phyloP scores from a whole-genome alignment of 108 stramenopile genomes.

The Skeletonema menzelii region DNA sequence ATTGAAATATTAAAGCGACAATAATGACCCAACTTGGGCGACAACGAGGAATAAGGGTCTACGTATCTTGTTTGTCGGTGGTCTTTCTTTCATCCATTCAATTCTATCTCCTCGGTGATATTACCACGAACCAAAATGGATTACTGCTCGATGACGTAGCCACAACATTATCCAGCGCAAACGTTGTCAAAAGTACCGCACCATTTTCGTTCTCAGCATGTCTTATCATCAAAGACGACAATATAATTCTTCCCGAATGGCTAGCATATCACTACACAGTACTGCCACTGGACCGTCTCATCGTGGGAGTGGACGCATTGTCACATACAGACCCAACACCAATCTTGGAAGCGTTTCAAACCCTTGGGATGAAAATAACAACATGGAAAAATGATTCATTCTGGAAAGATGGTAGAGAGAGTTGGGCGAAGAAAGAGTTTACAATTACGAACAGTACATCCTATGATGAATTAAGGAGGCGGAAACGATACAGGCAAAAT shows the following conservation, averaged over 20 bases:
- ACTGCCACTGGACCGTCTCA: constrained; percentile 43
- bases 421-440: constrained; percentile 30
- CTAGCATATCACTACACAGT: constrained; percentile 59
- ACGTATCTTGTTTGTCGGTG: no score
- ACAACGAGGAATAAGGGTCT: no score
- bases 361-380: not conserved
- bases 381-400: constrained; percentile 3
- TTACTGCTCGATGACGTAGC: no score
- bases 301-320: constrained; percentile 42
- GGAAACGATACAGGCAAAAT: constrained; percentile 18
- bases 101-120: no score
- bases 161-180: no score
- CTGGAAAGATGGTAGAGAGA: not conserved
- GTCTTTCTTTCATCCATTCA: no score
- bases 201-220: constrained; percentile 49
- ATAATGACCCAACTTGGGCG: no score
- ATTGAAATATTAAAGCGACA: no score
- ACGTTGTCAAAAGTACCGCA: no score
- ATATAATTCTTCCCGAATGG: constrained; percentile 55
- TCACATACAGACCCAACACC: not conserved
- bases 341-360: constrained; percentile 10
- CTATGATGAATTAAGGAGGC: no score
- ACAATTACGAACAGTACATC: constrained; percentile 13
- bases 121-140: no score
- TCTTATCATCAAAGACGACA: constrained; percentile 52